Evolutionary conservation across 371 early-diverging fungal species (phyloP).

Genomic region (Blakeslea trispora): DNA sequence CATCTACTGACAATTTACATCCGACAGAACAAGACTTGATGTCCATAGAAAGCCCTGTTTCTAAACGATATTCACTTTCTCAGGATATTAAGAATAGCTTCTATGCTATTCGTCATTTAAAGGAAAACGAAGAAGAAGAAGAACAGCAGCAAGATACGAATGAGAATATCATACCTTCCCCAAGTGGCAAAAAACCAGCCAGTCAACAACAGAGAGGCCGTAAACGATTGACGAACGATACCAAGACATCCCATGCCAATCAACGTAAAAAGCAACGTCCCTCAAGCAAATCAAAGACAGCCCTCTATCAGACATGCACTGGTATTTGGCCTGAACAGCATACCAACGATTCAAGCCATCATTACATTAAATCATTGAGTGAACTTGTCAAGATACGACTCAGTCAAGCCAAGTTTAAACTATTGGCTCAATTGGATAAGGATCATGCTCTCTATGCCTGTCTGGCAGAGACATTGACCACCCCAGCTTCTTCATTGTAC

Average conservation of each 20-base stretch:
- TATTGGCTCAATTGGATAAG: slow-evolving; percentile 26
- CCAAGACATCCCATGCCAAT: background rate
- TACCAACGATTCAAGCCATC: slow-evolving; percentile 22
- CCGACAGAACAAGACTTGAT: background rate
- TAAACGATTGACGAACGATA: slow-evolving; percentile 2
- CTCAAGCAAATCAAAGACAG: background rate
- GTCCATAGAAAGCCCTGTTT: background rate
- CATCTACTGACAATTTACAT: background rate
- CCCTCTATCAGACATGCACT: slow-evolving; percentile 21
- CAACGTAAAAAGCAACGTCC: slow-evolving; percentile 8
- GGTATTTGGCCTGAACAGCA: slow-evolving; percentile 22
- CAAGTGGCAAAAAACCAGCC: slow-evolving; percentile 1
- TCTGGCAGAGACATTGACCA: slow-evolving; percentile 13
- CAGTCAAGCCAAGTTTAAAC: slow-evolving; percentile 30
- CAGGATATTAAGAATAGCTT: slow-evolving; percentile 12
- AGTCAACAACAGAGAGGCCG: slow-evolving; percentile 8
- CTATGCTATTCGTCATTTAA: slow-evolving; percentile 21
- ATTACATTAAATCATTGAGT: slow-evolving; percentile 24
- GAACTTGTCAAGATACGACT: slow-evolving; percentile 30
- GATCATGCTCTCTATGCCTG: slow-evolving; percentile 22
- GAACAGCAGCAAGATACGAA: no score
- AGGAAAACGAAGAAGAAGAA: slow-evolving; percentile 1
- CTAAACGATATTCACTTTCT: slow-evolving; percentile 9
- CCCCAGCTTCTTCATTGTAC: slow-evolving; percentile 1
- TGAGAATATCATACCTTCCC: no score